Base-by-base conservation (phyloP, 768 basidiomycete genomes). In the Exsudoporus frostii region DNA sequence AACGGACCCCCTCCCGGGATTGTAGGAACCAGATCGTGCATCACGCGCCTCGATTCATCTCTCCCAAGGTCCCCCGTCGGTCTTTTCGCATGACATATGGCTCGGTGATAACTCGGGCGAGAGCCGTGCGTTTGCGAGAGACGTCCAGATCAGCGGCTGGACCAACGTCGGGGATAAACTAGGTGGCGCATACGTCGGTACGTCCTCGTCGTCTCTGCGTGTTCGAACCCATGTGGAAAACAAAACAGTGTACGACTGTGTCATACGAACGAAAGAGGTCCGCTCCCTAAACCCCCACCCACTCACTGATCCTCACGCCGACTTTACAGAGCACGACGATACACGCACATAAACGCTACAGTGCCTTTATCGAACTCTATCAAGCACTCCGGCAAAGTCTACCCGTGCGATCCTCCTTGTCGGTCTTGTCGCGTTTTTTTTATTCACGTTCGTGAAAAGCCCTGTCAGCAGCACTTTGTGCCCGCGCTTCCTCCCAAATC, bases 11-110 rank as follows among this genome's bases (percentile, higher is more conserved):
- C n/a, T n/a, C n/a, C n/a, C n/a, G n/a, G n/a, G 4, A n/a, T 8
- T 17, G n/a, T 51, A 64, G 63, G 63, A 65, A 39, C 54, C 63
- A 17, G 65, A 68, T 2, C 59, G 65, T 19, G 55, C 51, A 25
- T 57, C 63, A n/a, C 58, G 62, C 22, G 55, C 72, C 1, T 52
- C 62, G 38, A 32, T 48, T 1, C 57, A 53, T 10, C 55, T 62
- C 71, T 66, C 75, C 17, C 57, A 67, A 24, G 65, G 65, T 13
- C 64, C 79, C 5, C 77, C 80, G 7, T 86, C 84, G 0, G 69
- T 88, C 19, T 83, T 84, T 62, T 86, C 84, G 0, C 76, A 74
- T 14, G 86, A 88, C 41, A 90, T 89, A 24, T 88, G 83, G 78
- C 73, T 89, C 8, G 80, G 76, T 0, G 86, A 88, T 55, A 81